These are phyloP conservation scores for Corchorus capsularis DNA, from an alignment of 345 rosid genomes.

Conservation along the genomic window DNA sequence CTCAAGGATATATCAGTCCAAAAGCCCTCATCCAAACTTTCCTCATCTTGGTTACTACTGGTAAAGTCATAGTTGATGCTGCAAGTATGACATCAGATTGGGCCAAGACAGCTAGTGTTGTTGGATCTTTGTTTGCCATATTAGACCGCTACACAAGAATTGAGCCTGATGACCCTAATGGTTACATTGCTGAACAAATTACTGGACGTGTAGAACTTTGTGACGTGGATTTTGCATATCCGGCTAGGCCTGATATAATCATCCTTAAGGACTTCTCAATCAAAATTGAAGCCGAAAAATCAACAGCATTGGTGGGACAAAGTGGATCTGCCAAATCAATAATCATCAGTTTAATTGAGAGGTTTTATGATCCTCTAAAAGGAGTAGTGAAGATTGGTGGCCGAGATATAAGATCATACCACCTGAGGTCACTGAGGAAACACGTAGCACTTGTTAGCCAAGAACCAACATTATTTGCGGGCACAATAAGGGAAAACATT, in stretches of 20 bases:
- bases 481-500: constrained; percentile 50
- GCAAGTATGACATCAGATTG: constrained; percentile 73
- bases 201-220: constrained; percentile 45
- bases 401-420: constrained; percentile 40
- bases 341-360: constrained; percentile 50
- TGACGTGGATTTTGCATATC: constrained; percentile 53
- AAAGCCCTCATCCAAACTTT: constrained; percentile 59
- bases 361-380: constrained; percentile 60
- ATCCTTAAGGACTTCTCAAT: constrained; percentile 52
- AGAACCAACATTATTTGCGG: constrained; percentile 47
- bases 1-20: constrained; percentile 43
- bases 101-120: constrained; percentile 53
- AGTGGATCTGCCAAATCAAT: constrained; percentile 80
- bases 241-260: constrained; percentile 50
- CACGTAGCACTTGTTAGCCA: constrained; percentile 53
- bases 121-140: constrained; percentile 53
- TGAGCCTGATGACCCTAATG: constrained; percentile 34
- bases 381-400: constrained; percentile 48
- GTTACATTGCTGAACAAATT: constrained; percentile 26
- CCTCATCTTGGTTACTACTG: constrained; percentile 62
- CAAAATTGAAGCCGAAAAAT: constrained; percentile 49
- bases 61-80: constrained; percentile 64
- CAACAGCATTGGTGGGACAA: constrained; percentile 70
- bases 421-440: constrained; percentile 40
- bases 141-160: constrained; percentile 53